Percentiles rank a stretch among this genome's conserved stretches.
Evolutionary conservation across 805 yeast species (phyloP).

Genomic region (Spathaspora arborariae): DNA sequence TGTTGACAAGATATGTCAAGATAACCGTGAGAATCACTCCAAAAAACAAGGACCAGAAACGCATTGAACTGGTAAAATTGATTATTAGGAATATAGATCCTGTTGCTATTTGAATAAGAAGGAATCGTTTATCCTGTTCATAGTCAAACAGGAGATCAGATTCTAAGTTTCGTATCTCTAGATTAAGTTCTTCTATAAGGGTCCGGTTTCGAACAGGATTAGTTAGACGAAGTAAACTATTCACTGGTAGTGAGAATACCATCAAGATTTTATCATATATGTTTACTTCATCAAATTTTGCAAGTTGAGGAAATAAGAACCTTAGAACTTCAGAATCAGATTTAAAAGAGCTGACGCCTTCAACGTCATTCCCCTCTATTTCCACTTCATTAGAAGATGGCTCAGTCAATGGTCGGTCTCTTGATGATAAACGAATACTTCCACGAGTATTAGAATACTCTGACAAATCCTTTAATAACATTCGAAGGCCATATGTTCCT

Average conservation of each 20-base stretch:
- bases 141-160: slow-evolving; percentile 11
- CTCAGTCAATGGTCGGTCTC: slow-evolving; percentile 11
- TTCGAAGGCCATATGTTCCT: slow-evolving; percentile 31
- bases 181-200: slow-evolving; percentile 5
- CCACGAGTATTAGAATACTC: slow-evolving; percentile 18
- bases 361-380: slow-evolving; percentile 11
- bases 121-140: slow-evolving; percentile 15
- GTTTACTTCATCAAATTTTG: slow-evolving; percentile 9
- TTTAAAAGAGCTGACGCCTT: slow-evolving; percentile 19
- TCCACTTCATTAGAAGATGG: neutral
- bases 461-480: slow-evolving; percentile 29
- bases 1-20: slow-evolving; percentile 6
- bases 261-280: slow-evolving; percentile 11
- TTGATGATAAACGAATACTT: slow-evolving; percentile 9
- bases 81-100: slow-evolving; percentile 22
- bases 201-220: slow-evolving; percentile 31
- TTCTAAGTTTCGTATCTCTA: slow-evolving; percentile 3
- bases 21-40: slow-evolving; percentile 7
- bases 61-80: slow-evolving; percentile 5
- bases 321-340: slow-evolving; percentile 23
- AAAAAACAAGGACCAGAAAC: slow-evolving; percentile 14
- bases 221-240: slow-evolving; percentile 23
- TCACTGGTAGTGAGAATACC: slow-evolving; percentile 19
- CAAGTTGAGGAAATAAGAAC: slow-evolving; percentile 13
- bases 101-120: slow-evolving; percentile 26